A percentile compares a stretch with the other conserved stretches of the same genome.
These are phyloP conservation scores for Aspergillus thermomutatus DNA, from an alignment of 2,329 filamentous ascomycete species.

Conservation along the genomic window DNA sequence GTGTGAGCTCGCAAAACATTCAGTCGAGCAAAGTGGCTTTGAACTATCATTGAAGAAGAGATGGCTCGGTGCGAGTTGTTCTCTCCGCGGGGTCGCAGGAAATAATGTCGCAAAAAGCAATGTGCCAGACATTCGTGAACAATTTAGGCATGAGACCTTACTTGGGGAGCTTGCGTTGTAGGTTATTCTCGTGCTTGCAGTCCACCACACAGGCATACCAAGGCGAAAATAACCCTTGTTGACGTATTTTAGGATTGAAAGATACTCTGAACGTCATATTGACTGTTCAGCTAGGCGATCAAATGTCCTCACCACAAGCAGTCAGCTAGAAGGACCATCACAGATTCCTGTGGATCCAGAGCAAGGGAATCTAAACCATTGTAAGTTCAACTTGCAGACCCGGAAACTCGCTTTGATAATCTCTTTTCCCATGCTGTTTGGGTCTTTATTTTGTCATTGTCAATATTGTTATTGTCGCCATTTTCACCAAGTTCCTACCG, in stretches of 20 bases:
- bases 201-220: neutral
- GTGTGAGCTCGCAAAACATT: conserved; percentile 97
- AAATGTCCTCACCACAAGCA: neutral
- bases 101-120: conserved; percentile 97
- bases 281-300: neutral
- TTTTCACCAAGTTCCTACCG: neutral
- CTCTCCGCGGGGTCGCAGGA: conserved; percentile 73
- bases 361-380: neutral
- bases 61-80: conserved; percentile 80
- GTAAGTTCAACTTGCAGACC: neutral
- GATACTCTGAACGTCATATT: neutral
- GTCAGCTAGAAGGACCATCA: neutral
- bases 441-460: no score
- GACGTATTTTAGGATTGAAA: neutral
- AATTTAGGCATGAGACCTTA: conserved; percentile 83
- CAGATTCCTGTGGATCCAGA: neutral
- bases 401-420: no score
- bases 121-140: conserved; percentile 86
- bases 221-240: neutral
- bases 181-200: conserved; percentile 22
- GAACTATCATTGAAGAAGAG: conserved; percentile 84
- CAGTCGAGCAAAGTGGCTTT: conserved; percentile 90
- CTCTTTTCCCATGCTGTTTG: no score
- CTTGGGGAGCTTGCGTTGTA: conserved; percentile 81
- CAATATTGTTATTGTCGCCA: no score